These are phyloP conservation scores for Lolium multiflorum DNA, from an alignment of 176 grass and related monocot species.

Conservation along the genomic window DNA sequence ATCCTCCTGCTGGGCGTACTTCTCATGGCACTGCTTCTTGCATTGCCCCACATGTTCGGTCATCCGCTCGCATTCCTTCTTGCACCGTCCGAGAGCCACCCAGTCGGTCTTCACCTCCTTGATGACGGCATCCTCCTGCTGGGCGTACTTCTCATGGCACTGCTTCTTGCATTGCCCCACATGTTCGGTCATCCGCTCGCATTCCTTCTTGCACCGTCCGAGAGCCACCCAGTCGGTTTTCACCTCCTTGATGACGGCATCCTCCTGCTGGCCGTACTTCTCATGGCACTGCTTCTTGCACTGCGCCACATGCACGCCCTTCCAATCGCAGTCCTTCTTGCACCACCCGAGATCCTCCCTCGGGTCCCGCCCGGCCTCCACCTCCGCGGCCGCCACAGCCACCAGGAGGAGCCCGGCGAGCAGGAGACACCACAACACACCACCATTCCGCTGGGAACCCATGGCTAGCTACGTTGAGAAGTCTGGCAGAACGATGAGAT, in stretches of 20 bases:
- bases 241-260: neutral
- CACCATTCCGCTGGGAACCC: neutral
- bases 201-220: slow-evolving; percentile 30
- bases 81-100: slow-evolving; percentile 27
- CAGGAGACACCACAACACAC: neutral
- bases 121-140: no score
- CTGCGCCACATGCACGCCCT: neutral
- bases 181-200: neutral
- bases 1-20: no score
- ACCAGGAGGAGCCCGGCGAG: slow-evolving; percentile 29
- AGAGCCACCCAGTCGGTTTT: neutral
- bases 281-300: slow-evolving; percentile 35
- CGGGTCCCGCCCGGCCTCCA: neutral
- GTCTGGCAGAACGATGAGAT: neutral
- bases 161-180: slow-evolving; percentile 30
- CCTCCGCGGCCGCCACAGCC: neutral
- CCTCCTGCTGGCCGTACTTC: neutral
- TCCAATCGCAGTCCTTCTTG: slow-evolving; percentile 41
- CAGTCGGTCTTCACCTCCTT: neutral
- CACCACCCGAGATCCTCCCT: slow-evolving; percentile 20
- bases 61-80: slow-evolving; percentile 31
- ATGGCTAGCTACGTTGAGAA: neutral
- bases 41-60: neutral
- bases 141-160: no score
- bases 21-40: neutral